Conservation (phyloP, 1,139 yeast genomes). For the Lodderomyces elongisporus region DNA sequence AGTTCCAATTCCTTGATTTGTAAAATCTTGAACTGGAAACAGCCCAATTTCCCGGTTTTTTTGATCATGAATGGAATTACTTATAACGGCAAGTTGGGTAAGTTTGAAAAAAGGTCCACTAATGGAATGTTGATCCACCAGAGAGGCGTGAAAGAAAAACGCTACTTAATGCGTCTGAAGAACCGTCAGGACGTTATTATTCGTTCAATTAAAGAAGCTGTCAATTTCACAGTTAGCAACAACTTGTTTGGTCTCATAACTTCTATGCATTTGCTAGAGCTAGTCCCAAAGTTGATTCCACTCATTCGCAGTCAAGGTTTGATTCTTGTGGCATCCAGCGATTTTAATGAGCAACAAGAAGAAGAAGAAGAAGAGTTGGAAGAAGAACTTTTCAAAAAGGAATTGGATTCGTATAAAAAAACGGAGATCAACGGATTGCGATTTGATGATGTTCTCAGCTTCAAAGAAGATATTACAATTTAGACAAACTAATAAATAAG, state of each 20-base stretch:
- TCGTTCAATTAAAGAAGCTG: constrained; percentile 46
- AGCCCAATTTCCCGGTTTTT: constrained; percentile 94
- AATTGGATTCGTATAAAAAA: constrained; percentile 39
- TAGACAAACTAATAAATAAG: constrained; percentile 1
- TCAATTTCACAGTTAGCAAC: constrained; percentile 70
- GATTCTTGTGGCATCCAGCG: constrained; percentile 68
- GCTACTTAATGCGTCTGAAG: constrained; percentile 10
- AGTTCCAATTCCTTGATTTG: constrained; percentile 87
- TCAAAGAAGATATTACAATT: constrained; percentile 62
- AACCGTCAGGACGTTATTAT: constrained; percentile 38
- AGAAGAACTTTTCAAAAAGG: constrained; percentile 21
- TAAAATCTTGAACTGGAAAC: constrained; percentile 94
- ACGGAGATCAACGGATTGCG: constrained; percentile 74
- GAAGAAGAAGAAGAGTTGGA: constrained; percentile 27
- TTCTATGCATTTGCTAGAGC: constrained; percentile 60
- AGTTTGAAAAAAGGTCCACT: constrained; percentile 39
- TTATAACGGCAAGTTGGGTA: constrained; percentile 24
- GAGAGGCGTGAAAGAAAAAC: background rate
- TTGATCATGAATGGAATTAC: constrained; percentile 69
- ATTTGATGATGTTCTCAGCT: constrained; percentile 59
- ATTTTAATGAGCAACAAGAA: constrained; percentile 27
- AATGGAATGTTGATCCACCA: constrained; percentile 35
- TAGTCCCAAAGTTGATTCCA: constrained; percentile 74
- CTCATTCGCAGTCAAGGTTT: constrained; percentile 77
- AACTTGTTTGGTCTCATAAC: constrained; percentile 81